These are phyloP conservation scores for Dioscorea dumetorum DNA, from an alignment of 106 monocot genomes.

Conservation along the genomic window DNA sequence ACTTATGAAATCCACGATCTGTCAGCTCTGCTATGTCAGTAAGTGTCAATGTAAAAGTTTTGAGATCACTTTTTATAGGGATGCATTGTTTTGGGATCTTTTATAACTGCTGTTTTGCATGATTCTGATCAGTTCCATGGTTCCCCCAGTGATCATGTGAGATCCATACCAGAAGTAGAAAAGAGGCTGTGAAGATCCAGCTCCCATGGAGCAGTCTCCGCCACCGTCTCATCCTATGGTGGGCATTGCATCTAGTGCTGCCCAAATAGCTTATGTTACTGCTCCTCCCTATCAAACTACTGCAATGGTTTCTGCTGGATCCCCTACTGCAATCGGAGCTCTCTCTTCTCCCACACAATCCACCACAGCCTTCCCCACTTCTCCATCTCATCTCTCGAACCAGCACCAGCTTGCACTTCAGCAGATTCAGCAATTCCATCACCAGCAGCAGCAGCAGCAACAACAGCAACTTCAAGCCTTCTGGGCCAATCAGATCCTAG, in stretches of 20 bases:
- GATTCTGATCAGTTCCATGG: too few relatives aligned
- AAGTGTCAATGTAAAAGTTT: too few relatives aligned
- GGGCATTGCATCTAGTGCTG: not conserved
- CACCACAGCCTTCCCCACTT: not conserved
- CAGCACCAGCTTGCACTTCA: slow-evolving; percentile 23
- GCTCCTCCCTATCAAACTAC: slow-evolving; percentile 6
- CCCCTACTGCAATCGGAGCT: slow-evolving; percentile 1
- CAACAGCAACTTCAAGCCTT: slow-evolving; percentile 28
- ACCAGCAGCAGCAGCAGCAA: slow-evolving; percentile 23
- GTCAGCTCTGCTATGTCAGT: too few relatives aligned
- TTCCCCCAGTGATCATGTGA: too few relatives aligned
- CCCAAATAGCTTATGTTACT: slow-evolving; percentile 4
- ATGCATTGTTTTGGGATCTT: too few relatives aligned
- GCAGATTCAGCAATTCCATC: slow-evolving; percentile 24
- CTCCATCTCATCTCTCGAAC: not conserved
- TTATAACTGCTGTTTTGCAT: too few relatives aligned
- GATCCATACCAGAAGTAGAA: too few relatives aligned
- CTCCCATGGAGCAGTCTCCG: slow-evolving; percentile 3
- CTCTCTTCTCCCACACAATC: slow-evolving; percentile 4
- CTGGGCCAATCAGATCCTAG: slow-evolving; percentile 33
- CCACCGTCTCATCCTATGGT: not conserved
- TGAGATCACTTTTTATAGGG: too few relatives aligned
- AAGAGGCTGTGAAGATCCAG: not conserved
- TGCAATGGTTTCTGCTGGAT: not conserved
- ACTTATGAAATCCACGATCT: too few relatives aligned